Evolutionary conservation across 441 rosid species (phyloP).

Genomic region (Aleurites moluccanus): DNA sequence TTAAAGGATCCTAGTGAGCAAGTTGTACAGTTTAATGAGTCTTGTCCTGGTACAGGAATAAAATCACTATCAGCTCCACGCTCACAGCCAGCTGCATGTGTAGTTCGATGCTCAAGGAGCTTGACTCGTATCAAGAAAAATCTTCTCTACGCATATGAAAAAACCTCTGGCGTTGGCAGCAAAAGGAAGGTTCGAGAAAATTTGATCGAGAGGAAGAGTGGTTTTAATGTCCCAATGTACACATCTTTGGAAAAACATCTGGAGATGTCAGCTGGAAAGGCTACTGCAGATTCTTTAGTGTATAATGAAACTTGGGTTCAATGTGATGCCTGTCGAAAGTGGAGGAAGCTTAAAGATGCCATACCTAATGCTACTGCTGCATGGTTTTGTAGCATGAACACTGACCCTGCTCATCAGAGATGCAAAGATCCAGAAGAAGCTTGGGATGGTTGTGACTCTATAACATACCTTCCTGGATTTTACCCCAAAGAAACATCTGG

Average conservation of each 20-base stretch:
- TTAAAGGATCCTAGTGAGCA: conserved; percentile 40
- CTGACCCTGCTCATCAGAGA: conserved; percentile 58
- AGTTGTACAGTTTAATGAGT: conserved; percentile 33
- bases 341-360: conserved; percentile 71
- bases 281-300: conserved; percentile 32
- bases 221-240: conserved; percentile 16
- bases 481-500: conserved; percentile 60
- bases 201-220: conserved; percentile 37
- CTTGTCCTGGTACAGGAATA: conserved; percentile 29
- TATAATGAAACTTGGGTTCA: conserved; percentile 79
- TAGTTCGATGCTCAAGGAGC: conserved; percentile 50
- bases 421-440: conserved; percentile 78
- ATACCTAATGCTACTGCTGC: conserved; percentile 51
- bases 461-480: conserved; percentile 78
- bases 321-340: conserved; percentile 88
- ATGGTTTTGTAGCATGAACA: conserved; percentile 97
- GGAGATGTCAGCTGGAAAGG: conserved; percentile 31
- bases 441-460: conserved; percentile 57
- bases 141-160: conserved; percentile 51
- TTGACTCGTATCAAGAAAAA: conserved; percentile 57
- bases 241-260: conserved; percentile 23
- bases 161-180: conserved; percentile 32
- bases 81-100: conserved; percentile 34
- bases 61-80: conserved; percentile 27
- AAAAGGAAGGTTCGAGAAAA: conserved; percentile 38